Base-by-base conservation (phyloP, 805 yeast genomes). In the Alloascoidea hylecoeti region DNA sequence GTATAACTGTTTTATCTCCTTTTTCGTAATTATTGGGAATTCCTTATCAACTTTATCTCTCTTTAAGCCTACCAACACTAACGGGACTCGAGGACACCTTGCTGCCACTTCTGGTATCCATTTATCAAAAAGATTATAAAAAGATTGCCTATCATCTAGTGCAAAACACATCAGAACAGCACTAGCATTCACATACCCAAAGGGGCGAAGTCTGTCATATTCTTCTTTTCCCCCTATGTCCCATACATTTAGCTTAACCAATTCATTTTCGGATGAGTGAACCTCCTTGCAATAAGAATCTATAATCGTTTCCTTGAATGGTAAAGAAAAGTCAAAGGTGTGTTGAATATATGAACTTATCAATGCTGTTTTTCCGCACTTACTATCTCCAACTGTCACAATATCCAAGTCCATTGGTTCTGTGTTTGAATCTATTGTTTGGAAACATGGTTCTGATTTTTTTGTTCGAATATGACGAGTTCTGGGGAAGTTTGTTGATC, bases 61-160 rank as follows among this genome's bases (percentile, higher is more conserved):
- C n/a, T 23, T 23, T n/a, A 23, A 23, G 9, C 30, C 30, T n/a
- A 23, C 30, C 30, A 23, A 23, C n/a, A 23, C 30, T 23, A 23
- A 9, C 30, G 30, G 13, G 9, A 9, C 13, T n/a, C 30, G 9
- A n/a, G 57, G 60, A 44, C 66, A 61, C 49, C 61, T 55, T 35
- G 50, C 53, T 43, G 55, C 53, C 15, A 61, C 55, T 44, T 63
- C 68, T 13, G 66, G 64, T n/a, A 61, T 49, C 68, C 68, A 63
- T 44, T 61, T 53, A 35, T 59, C 65, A 41, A 45, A 46, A 15
- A 61, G 57, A 40, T 54, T 57, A 37, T 51, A 56, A 42, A 59
- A 53, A 2, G 63, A 50, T 38, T 52, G 53, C 13, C 54, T 48
- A n/a, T 55, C 46, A 38, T 51, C 56, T 23, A 60, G 49, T 5